phyloP scores from a whole-genome alignment of 2,329 filamentous ascomycete genomes.

The Tolypocladium pustulatum region DNA sequence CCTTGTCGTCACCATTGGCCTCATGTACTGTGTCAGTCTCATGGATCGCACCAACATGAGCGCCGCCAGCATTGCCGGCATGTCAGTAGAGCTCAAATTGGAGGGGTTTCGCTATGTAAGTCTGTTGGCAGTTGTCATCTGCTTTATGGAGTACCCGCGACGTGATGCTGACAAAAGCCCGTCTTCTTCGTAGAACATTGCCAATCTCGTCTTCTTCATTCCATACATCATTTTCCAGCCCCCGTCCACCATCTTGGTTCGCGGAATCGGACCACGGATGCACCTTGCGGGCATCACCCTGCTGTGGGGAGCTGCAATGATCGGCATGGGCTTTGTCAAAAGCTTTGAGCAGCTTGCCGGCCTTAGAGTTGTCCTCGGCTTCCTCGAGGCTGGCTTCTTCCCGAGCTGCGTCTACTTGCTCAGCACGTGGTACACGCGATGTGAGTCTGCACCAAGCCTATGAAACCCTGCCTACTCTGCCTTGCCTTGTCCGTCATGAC shows the following conservation, averaged over 20 bases:
- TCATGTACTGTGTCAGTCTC: constrained; percentile 64
- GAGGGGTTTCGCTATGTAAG: constrained; percentile 34
- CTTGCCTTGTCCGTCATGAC: background rate
- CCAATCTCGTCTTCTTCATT: constrained; percentile 65
- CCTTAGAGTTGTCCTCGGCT: constrained; percentile 47
- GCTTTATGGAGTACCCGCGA: background rate
- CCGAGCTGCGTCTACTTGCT: constrained; percentile 61
- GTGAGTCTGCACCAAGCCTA: constrained; percentile 24
- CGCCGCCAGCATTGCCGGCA: constrained; percentile 61
- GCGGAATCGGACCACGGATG: constrained; percentile 52
- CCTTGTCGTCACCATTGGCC: constrained; percentile 49
- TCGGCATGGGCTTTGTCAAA: constrained; percentile 54
- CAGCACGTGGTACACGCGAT: constrained; percentile 63
- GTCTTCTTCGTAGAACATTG: constrained; percentile 38
- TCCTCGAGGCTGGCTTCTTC: constrained; percentile 63
- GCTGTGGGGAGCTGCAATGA: constrained; percentile 51
- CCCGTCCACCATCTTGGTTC: constrained; percentile 57
- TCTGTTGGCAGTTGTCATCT: background rate
- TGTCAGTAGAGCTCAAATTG: constrained; percentile 36
- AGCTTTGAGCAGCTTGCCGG: constrained; percentile 41
- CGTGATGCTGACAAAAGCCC: background rate
- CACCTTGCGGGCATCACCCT: constrained; percentile 45
- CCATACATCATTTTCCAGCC: constrained; percentile 64
- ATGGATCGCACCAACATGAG: constrained; percentile 74
- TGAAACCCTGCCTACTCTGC: background rate